These are phyloP conservation scores for Stachybotrys echinatus DNA, from an alignment of 2,329 filamentous ascomycete species.

Conservation along the genomic window DNA sequence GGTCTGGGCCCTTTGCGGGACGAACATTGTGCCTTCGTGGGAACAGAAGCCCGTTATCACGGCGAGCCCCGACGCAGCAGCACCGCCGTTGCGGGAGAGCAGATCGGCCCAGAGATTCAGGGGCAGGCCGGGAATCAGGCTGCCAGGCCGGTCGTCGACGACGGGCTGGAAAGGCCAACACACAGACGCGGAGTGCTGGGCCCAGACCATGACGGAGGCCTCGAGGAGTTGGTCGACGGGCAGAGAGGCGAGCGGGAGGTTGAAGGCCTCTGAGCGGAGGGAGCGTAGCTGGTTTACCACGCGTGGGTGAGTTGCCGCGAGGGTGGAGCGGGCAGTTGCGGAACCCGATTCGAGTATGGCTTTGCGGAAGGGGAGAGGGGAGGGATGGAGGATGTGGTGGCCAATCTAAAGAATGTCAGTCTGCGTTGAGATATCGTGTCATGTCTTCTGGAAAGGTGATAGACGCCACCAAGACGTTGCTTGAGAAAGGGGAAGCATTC, in stretches of 20 bases:
- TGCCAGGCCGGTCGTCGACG: conserved; percentile 29
- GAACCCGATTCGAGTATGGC: conserved; percentile 54
- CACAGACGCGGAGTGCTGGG: conserved; percentile 34
- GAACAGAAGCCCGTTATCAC: conserved; percentile 67
- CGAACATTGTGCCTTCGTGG: conserved; percentile 63
- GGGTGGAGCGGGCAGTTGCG: conserved; percentile 49
- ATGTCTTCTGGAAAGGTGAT: too few relatives aligned
- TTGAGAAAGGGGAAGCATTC: too few relatives aligned
- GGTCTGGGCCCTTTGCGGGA: conserved; percentile 42
- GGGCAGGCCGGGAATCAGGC: conserved; percentile 32
- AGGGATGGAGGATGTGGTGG: conserved; percentile 55
- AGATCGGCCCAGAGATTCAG: conserved; percentile 52
- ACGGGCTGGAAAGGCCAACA: conserved; percentile 66
- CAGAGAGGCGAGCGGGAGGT: conserved; percentile 34
- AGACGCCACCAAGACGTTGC: too few relatives aligned
- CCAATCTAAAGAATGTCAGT: conserved; percentile 43
- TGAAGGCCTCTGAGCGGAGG: conserved; percentile 5
- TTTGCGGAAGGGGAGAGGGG: conserved; percentile 42
- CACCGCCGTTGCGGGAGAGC: neutral
- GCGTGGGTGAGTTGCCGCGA: conserved; percentile 46
- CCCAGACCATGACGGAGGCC: conserved; percentile 40
- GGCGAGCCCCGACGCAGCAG: conserved; percentile 1
- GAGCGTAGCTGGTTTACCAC: conserved; percentile 49
- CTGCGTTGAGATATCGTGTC: neutral
- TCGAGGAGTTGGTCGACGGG: conserved; percentile 42